These are phyloP conservation scores for Aspergillus ostianus DNA, from an alignment of 495 filamentous ascomycete species.

Conservation along the genomic window DNA sequence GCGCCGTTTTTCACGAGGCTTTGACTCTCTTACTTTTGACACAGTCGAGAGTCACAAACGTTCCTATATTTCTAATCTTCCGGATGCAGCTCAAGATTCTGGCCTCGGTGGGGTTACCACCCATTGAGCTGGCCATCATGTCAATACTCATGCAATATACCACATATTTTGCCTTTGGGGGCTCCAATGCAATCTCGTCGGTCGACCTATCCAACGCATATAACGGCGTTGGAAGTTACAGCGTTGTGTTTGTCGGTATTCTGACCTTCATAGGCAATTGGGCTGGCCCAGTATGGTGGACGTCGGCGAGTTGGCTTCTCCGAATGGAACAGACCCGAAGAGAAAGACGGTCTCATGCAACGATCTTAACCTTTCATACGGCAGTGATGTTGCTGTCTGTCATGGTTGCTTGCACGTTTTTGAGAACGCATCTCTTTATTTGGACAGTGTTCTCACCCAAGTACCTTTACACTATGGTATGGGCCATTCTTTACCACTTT, in stretches of 20 bases:
- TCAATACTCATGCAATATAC: conserved; percentile 67
- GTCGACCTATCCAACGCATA: conserved; percentile 82
- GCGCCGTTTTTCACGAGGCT: conserved; percentile 56
- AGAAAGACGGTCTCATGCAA: conserved; percentile 43
- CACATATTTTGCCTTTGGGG: conserved; percentile 88
- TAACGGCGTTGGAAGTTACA: conserved; percentile 74
- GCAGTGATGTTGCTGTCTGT: conserved; percentile 62
- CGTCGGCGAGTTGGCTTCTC: conserved; percentile 55
- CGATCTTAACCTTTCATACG: conserved; percentile 64
- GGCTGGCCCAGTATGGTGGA: conserved; percentile 90
- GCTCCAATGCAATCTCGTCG: conserved; percentile 88
- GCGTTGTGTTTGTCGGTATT: conserved; percentile 64
- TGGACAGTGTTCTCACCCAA: conserved; percentile 99
- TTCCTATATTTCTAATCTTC: conserved; percentile 79
- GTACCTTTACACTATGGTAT: conserved; percentile 87
- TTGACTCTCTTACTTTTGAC: conserved; percentile 79
- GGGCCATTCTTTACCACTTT: conserved; percentile 80
- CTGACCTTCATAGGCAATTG: conserved; percentile 89
- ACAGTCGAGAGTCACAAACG: conserved; percentile 77
- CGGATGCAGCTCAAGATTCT: conserved; percentile 56
- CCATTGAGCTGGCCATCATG: conserved; percentile 59
- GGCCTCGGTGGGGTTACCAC: conserved; percentile 41
- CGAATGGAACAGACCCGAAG: conserved; percentile 33
- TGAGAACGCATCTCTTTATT: conserved; percentile 92
- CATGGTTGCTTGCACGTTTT: conserved; percentile 81